A percentile compares a stretch with the other conserved stretches of the same genome.
phyloP scores from a whole-genome alignment of 1,284 basidiomycete genomes.

The Boletus smithii region DNA sequence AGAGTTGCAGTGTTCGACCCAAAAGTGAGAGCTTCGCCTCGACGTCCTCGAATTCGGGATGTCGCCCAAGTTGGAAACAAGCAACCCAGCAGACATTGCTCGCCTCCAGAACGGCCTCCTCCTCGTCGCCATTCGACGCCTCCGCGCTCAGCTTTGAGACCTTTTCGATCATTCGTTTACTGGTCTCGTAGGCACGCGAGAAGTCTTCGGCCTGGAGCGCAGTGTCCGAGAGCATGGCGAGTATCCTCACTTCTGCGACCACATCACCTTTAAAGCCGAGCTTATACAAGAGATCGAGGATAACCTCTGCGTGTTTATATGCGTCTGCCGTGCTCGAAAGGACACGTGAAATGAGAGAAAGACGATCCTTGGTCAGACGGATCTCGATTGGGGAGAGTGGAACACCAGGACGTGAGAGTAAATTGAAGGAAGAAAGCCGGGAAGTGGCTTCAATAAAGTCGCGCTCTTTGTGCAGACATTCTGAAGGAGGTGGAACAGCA shows the following conservation, averaged over 20 bases:
- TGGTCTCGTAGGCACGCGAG: constrained; percentile 64
- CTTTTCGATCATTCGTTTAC: constrained; percentile 67
- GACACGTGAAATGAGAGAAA: constrained; percentile 78
- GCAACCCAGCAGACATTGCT: constrained; percentile 83
- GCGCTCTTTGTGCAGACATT: constrained; percentile 65
- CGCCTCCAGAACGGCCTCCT: constrained; percentile 55
- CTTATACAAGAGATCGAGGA: constrained; percentile 84
- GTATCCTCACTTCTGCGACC: constrained; percentile 72
- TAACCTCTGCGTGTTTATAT: constrained; percentile 85
- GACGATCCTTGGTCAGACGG: constrained; percentile 79
- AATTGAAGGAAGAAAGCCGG: constrained; percentile 78
- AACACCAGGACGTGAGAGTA: constrained; percentile 69
- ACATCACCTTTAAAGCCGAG: constrained; percentile 74
- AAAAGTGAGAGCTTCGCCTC: constrained; percentile 67
- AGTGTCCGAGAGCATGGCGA: constrained; percentile 86
- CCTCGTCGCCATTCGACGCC: constrained; percentile 38
- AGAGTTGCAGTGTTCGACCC: constrained; percentile 84
- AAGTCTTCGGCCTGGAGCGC: constrained; percentile 82
- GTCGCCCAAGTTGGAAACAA: constrained; percentile 81
- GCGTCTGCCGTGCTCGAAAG: constrained; percentile 80
- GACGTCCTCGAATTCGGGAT: constrained; percentile 69
- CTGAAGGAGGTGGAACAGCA: constrained; percentile 64
- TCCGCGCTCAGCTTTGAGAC: constrained; percentile 49
- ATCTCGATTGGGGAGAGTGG: constrained; percentile 88
- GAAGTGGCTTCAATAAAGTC: constrained; percentile 95